These are phyloP conservation scores for Malus hybrid DNA, from an alignment of 331 rosid genomes.

Conservation along the genomic window DNA sequence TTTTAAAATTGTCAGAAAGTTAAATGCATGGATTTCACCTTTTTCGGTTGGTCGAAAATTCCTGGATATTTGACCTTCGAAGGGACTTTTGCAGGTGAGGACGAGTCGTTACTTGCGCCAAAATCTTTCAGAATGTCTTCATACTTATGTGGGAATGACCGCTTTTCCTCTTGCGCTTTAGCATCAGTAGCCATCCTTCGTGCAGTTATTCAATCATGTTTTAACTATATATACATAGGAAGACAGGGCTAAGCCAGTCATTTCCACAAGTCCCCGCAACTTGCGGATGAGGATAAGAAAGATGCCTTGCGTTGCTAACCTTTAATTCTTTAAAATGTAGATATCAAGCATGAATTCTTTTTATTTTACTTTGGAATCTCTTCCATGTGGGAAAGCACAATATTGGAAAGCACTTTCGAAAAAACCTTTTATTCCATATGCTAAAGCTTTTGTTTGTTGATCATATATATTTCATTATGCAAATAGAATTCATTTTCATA, in stretches of 20 bases:
- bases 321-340: neutral
- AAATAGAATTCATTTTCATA: neutral
- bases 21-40: slow-evolving; percentile 29
- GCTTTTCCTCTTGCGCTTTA: neutral
- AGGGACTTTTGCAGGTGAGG: slow-evolving; percentile 12
- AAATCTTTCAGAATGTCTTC: slow-evolving; percentile 30
- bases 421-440: neutral
- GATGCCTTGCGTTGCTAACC: neutral
- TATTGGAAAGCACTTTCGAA: neutral
- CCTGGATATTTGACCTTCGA: slow-evolving; percentile 19
- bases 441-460: neutral
- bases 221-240: neutral
- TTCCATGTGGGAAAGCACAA: neutral
- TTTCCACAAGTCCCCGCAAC: neutral
- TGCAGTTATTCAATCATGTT: neutral
- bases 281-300: neutral
- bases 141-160: slow-evolving; percentile 13
- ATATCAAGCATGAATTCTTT: neutral
- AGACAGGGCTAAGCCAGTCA: neutral
- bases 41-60: slow-evolving; percentile 25
- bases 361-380: neutral
- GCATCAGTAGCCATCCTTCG: slow-evolving; percentile 9
- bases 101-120: slow-evolving; percentile 10
- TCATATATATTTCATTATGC: neutral
- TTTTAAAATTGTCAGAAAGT: no score